A percentile compares a stretch with the other conserved stretches of the same genome.
These are phyloP conservation scores for Colletotrichum graminicola DNA, from an alignment of 2,329 filamentous ascomycete genomes.

Conservation along the genomic window DNA sequence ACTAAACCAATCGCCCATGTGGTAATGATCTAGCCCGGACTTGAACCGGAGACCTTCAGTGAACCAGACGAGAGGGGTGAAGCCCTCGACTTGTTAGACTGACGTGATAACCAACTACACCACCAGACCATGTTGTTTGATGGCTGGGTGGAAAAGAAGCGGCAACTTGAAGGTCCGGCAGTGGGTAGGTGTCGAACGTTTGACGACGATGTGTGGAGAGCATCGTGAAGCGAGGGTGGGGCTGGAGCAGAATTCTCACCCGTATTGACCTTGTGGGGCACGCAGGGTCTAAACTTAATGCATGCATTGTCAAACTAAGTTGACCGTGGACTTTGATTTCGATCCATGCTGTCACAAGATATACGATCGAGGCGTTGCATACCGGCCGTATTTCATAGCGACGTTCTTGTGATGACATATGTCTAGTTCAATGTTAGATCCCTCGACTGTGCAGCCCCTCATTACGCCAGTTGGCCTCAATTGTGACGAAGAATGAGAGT, in stretches of 20 bases:
- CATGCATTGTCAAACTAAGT: not conserved
- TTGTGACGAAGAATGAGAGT: too few species aligned
- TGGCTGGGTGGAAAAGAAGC: not conserved
- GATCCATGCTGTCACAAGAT: too few species aligned
- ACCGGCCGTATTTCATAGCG: too few species aligned
- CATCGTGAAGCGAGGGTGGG: slow-evolving; percentile 25
- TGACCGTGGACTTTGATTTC: too few species aligned
- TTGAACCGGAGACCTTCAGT: slow-evolving; percentile 43
- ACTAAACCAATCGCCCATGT: slow-evolving; percentile 36
- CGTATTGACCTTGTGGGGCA: slow-evolving; percentile 4
- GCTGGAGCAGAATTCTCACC: not conserved
- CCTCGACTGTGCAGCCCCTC: too few species aligned
- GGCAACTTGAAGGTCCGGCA: not conserved
- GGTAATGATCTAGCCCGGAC: slow-evolving; percentile 38
- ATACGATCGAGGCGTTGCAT: too few species aligned
- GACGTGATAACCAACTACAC: slow-evolving; percentile 62
- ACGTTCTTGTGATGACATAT: too few species aligned
- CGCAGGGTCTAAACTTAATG: not conserved
- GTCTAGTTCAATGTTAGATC: too few species aligned
- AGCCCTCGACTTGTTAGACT: slow-evolving; percentile 55
- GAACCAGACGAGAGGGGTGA: slow-evolving; percentile 4
- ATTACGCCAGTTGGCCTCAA: too few species aligned
- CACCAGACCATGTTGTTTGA: slow-evolving; percentile 42
- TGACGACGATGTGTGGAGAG: not conserved
- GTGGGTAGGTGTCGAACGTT: not conserved